phyloP scores from a whole-genome alignment of 2,329 filamentous ascomycete genomes.

The Taxawa tesnikishii region DNA sequence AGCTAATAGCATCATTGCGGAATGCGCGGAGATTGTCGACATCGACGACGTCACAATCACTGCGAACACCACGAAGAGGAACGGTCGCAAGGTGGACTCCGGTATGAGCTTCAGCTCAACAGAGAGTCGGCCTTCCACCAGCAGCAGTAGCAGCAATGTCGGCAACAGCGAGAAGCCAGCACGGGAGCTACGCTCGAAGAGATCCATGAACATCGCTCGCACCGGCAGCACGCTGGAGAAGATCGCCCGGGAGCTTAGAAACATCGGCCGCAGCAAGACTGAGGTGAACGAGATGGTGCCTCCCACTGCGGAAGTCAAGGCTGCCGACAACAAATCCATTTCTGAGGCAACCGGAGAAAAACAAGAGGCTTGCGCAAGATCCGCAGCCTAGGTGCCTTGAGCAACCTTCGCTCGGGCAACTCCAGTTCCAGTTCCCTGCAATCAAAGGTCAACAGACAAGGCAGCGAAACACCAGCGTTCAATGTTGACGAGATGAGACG shows the following conservation, averaged over 20 bases:
- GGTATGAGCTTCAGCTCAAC: slow-evolving; percentile 45
- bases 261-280: slow-evolving; percentile 41
- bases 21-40: slow-evolving; percentile 40
- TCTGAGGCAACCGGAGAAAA: slow-evolving; percentile 7
- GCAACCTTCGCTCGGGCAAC: slow-evolving; percentile 15
- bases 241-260: slow-evolving; percentile 46
- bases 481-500: slow-evolving; percentile 37
- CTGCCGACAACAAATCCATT: not conserved
- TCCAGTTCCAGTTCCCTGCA: slow-evolving; percentile 18
- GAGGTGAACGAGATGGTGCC: slow-evolving; percentile 34
- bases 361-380: slow-evolving; percentile 21
- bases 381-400: slow-evolving; percentile 21
- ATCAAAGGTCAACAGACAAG: slow-evolving; percentile 17
- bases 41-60: slow-evolving; percentile 23
- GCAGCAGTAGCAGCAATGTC: slow-evolving; percentile 11
- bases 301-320: not conserved
- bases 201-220: slow-evolving; percentile 10
- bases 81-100: slow-evolving; percentile 48
- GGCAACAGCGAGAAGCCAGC: slow-evolving; percentile 12
- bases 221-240: slow-evolving; percentile 44
- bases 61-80: slow-evolving; percentile 21
- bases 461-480: slow-evolving; percentile 25
- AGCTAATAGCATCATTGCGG: slow-evolving; percentile 49
- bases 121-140: slow-evolving; percentile 23
- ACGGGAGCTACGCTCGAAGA: slow-evolving; percentile 9